Evolutionary conservation across 768 basidiomycete genomes (phyloP).

Genomic region (Phaeolepiota aurea): DNA sequence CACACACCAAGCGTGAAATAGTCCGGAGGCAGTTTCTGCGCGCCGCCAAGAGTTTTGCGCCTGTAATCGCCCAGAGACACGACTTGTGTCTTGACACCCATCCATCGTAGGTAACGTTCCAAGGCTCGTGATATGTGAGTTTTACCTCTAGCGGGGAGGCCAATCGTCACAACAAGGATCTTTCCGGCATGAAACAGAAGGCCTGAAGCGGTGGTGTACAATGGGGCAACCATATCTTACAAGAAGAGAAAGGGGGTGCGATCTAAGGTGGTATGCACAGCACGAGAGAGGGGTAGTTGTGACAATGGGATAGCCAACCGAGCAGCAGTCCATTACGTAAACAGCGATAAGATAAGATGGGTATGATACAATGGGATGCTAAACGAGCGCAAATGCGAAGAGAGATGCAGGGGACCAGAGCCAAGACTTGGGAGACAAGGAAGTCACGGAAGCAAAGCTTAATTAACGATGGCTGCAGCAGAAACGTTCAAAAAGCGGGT

Average conservation of each 20-base stretch:
- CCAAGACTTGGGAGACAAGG: too few relatives aligned
- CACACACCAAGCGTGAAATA: constrained; percentile 78
- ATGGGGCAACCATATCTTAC: constrained; percentile 77
- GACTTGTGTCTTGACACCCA: constrained; percentile 93
- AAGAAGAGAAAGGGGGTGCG: neutral
- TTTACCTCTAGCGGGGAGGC: constrained; percentile 90
- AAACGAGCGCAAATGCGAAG: too few relatives aligned
- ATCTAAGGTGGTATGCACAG: constrained; percentile 3
- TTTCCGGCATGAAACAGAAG: constrained; percentile 90
- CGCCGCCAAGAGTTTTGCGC: constrained; percentile 80
- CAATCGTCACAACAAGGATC: constrained; percentile 88
- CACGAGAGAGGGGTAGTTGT: constrained; percentile 2
- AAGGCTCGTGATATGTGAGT: constrained; percentile 94
- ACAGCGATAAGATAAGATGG: constrained; percentile 10
- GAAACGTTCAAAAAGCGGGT: constrained; percentile 6
- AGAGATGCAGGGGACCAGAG: too few relatives aligned
- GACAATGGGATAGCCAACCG: neutral
- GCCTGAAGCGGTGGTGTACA: constrained; percentile 88
- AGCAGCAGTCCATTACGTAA: constrained; percentile 9
- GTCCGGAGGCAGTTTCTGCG: constrained; percentile 81
- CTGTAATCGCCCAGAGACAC: constrained; percentile 95
- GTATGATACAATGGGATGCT: constrained; percentile 1
- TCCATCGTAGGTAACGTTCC: constrained; percentile 97
- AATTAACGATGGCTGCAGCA: neutral
- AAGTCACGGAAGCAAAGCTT: neutral